These are phyloP conservation scores for Ophiostoma ips DNA, from an alignment of 2,329 filamentous ascomycete genomes.

Conservation along the genomic window DNA sequence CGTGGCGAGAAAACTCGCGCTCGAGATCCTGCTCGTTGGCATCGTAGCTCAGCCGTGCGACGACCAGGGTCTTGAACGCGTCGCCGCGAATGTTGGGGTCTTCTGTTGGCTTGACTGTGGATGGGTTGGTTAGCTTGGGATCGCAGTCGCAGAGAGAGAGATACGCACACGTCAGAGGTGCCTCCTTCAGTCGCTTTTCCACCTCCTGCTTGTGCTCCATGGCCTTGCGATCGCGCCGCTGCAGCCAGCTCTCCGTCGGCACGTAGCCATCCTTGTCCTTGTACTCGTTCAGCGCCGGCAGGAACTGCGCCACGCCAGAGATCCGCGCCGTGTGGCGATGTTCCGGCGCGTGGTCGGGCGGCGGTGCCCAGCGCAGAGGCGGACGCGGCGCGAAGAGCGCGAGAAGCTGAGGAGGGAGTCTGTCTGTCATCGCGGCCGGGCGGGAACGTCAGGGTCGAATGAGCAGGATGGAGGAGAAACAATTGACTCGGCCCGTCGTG, in stretches of 20 bases:
- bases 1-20: conserved; percentile 84
- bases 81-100: conserved; percentile 86
- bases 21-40: conserved; percentile 82
- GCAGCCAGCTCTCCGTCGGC: conserved; percentile 85
- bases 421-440: conserved; percentile 65
- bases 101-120: conserved; percentile 63
- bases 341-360: conserved; percentile 69
- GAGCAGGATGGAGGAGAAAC: no score
- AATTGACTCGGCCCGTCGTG: not conserved
- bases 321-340: conserved; percentile 64
- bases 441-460: not conserved
- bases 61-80: conserved; percentile 88
- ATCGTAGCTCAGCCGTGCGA: conserved; percentile 80
- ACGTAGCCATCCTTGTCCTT: conserved; percentile 62
- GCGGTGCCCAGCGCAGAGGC: conserved; percentile 76
- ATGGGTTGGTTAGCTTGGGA: no score
- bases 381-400: conserved; percentile 92
- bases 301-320: conserved; percentile 57
- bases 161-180: conserved; percentile 45
- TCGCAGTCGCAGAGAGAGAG: not conserved
- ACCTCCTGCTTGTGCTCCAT: conserved; percentile 60
- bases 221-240: conserved; percentile 72
- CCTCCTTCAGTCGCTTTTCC: conserved; percentile 50
- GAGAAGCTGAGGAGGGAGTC: conserved; percentile 81
- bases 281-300: conserved; percentile 62